These are phyloP conservation scores for Fusarium sp. DNA, from an alignment of 2,329 filamentous ascomycete genomes.

Conservation along the genomic window DNA sequence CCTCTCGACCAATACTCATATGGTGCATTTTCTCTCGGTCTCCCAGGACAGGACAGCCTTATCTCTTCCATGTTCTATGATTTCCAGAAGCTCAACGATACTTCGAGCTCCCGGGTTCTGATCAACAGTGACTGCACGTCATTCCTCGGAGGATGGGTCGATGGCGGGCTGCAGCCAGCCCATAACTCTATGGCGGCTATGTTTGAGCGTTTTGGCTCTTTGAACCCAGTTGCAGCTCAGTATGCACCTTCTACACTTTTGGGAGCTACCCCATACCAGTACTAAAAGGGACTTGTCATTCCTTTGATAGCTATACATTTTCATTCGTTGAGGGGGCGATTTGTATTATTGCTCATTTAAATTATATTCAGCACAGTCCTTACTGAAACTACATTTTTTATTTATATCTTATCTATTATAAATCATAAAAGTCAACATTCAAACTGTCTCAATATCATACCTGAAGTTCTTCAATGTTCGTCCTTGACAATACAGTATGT, in stretches of 20 bases:
- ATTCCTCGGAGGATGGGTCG: background rate
- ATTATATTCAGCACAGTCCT: background rate
- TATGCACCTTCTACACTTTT: background rate
- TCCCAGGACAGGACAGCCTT: background rate
- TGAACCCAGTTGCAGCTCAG: background rate
- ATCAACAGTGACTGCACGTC: slow-evolving; percentile 1
- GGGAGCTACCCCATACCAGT: background rate
- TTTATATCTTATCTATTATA: too few species aligned
- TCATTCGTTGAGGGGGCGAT: background rate
- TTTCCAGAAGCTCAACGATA: background rate
- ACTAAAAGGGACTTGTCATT: background rate
- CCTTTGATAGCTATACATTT: too few species aligned
- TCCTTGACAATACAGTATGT: too few species aligned
- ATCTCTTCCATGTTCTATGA: background rate
- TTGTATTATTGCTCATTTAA: rapidly evolving
- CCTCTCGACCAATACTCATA: background rate
- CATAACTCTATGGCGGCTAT: background rate
- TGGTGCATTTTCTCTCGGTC: background rate
- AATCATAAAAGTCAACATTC: too few species aligned
- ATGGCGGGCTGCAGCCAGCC: background rate
- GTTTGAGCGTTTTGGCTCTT: background rate
- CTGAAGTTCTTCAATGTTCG: too few species aligned
- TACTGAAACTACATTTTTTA: too few species aligned
- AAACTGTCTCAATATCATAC: too few species aligned
- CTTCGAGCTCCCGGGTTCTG: background rate